Conservation (phyloP, 345 rosid species). For the Combretum micranthum region DNA sequence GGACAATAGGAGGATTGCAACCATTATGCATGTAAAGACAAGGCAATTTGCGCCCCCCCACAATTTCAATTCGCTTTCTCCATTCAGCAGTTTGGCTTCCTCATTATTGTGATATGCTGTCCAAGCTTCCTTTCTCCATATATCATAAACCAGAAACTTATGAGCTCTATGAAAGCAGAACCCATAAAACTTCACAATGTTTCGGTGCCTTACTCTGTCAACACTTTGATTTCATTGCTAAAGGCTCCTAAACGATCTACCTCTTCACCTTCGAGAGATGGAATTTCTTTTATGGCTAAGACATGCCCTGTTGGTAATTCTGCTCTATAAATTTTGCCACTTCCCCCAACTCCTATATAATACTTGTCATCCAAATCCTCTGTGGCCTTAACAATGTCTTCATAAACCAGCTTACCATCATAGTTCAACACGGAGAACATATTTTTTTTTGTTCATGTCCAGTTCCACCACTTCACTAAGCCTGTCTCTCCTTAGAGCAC, state of each 20-base stretch:
- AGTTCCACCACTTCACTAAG: too few relatives aligned
- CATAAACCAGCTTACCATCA: neutral
- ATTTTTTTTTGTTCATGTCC: neutral
- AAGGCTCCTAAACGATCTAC: neutral
- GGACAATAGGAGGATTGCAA: neutral
- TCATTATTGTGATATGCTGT: neutral
- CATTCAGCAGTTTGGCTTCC: neutral
- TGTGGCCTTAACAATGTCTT: conserved; percentile 4
- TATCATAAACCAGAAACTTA: neutral
- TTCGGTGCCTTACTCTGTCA: conserved; percentile 2
- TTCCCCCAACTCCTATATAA: neutral
- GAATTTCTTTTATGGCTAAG: neutral
- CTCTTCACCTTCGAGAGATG: neutral
- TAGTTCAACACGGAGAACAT: conserved; percentile 4
- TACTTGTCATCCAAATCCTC: neutral
- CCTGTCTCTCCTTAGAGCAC: too few relatives aligned
- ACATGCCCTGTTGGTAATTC: neutral
- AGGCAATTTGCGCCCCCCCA: neutral
- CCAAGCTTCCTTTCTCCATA: conserved; percentile 3
- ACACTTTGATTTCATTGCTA: neutral
- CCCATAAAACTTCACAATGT: neutral
- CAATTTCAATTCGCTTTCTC: neutral
- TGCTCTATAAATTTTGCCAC: neutral
- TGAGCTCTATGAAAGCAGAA: conserved; percentile 3
- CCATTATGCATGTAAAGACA: neutral